These are phyloP conservation scores for Agrocybe pediades DNA, from an alignment of 768 basidiomycete species.

Conservation along the genomic window DNA sequence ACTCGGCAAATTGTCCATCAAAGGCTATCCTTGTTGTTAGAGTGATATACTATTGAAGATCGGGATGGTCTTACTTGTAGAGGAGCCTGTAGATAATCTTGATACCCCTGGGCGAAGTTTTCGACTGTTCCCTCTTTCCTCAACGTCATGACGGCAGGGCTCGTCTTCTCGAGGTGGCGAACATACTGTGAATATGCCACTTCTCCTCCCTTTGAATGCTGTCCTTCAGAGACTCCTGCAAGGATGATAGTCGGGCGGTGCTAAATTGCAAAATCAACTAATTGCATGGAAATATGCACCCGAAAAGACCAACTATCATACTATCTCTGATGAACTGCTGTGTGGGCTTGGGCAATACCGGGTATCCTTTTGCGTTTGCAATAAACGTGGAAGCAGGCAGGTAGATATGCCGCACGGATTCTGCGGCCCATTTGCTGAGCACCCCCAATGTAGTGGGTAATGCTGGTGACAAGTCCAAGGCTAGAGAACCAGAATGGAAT, in stretches of 20 bases:
- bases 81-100: constrained; percentile 94
- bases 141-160: constrained; percentile 62
- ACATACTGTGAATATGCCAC: constrained; percentile 90
- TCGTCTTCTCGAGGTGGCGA: constrained; percentile 79
- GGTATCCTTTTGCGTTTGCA: constrained; percentile 94
- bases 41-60: neutral
- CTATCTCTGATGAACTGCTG: constrained; percentile 89
- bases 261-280: constrained; percentile 41
- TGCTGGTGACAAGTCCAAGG: constrained; percentile 89
- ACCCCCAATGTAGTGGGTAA: constrained; percentile 78
- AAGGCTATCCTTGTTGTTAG: constrained; percentile 52
- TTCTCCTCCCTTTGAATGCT: constrained; percentile 84
- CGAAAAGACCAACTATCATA: constrained; percentile 66
- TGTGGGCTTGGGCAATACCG: constrained; percentile 91
- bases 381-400: constrained; percentile 92
- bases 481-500: constrained; percentile 42
- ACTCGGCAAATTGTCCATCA: constrained; percentile 97
- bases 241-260: constrained; percentile 86
- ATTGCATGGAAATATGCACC: constrained; percentile 15
- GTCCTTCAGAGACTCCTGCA: constrained; percentile 59
- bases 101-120: constrained; percentile 89
- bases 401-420: constrained; percentile 88
- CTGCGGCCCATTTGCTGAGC: constrained; percentile 88
- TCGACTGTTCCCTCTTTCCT: constrained; percentile 78
- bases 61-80: constrained; percentile 65